Conservation (phyloP, 1,284 basidiomycete species). For the Malassezia globosa region DNA sequence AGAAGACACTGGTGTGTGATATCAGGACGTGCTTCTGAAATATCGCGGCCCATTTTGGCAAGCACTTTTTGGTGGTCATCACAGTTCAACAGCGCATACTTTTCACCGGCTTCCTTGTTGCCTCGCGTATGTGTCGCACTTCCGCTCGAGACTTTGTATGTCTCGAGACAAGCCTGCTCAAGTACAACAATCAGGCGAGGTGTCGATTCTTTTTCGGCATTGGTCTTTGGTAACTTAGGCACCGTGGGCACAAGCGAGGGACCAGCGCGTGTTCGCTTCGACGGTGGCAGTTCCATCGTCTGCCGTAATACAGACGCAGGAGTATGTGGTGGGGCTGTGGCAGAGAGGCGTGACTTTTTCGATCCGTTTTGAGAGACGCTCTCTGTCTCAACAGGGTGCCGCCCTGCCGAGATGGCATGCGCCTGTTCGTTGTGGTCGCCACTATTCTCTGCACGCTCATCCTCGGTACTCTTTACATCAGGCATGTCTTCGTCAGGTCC, state of each 20-base stretch:
- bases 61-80: conserved; percentile 98
- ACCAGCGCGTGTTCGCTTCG: conserved; percentile 37
- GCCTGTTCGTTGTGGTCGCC: neutral
- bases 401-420: no score
- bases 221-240: conserved; percentile 43
- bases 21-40: conserved; percentile 92
- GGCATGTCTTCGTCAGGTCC: conserved; percentile 11
- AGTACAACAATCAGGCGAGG: conserved; percentile 68
- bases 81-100: conserved; percentile 94
- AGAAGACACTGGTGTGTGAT: conserved; percentile 99
- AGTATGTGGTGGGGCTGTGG: conserved; percentile 12
- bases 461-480: neutral
- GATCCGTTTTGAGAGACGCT: neutral
- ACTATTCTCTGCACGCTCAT: neutral
- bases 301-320: conserved; percentile 9
- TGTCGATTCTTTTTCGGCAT: conserved; percentile 31
- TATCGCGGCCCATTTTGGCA: conserved; percentile 93
- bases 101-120: conserved; percentile 53
- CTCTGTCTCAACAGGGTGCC: no score
- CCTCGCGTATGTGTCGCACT: conserved; percentile 48
- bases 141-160: conserved; percentile 67
- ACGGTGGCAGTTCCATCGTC: conserved; percentile 3
- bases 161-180: conserved; percentile 87
- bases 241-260: conserved; percentile 37
- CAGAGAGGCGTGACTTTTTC: conserved; percentile 11